Base-by-base conservation (phyloP, 257 asterid genomes). In the Linderniella brevidens region DNA sequence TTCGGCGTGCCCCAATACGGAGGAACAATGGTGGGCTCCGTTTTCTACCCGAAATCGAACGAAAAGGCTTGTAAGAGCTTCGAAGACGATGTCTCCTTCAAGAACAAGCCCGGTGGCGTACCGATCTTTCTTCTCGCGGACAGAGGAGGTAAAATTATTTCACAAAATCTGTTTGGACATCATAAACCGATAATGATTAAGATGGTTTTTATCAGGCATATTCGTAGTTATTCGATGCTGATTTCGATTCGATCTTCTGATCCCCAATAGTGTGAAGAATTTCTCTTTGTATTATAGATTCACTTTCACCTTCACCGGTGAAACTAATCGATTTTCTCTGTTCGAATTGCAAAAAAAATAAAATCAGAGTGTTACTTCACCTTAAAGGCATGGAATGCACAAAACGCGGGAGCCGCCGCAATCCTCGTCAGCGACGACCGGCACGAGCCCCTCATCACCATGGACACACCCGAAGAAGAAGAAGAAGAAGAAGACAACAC, bases 371-470 rank as follows among this genome's bases (percentile, higher is more conserved):
- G 54, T 19, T 50, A 62, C 54, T 79, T 79, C 61, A 79, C 82
- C n/a, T 49, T 75, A 62, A 79, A 79, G 73, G 86, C 92, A 35
- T 79, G 92, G 92, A 67, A 79, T 61, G 82, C 77, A 50, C 92
- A 79, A 60, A 79, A 64, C 43, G 79, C 65, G 41, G 86, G 92
- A 58, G 86, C 81, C 11, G 92, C 92, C 16, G 92, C 92, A 17
- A 70, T 79, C 57, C 76, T 79, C 40, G 86, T 79, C 41, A 68
- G 72, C 4, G 86, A 79, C 37, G 82, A 79, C 60, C 64, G 75
- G 58, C 51, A 17, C 39, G 92, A 75, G 57, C 79, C 77, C 44
- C 61, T 79, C 17, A 75, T 79, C 44, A 79, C 92, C 25, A 79
- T 79, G 92, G 92, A 79, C 54, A 73, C 69, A 53, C 92, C 92